Evolutionary conservation across 1,284 basidiomycete genomes (phyloP), one percentile per base, ranked within the genome.

Genomic region (Pseudozyma thailandica): DNA sequence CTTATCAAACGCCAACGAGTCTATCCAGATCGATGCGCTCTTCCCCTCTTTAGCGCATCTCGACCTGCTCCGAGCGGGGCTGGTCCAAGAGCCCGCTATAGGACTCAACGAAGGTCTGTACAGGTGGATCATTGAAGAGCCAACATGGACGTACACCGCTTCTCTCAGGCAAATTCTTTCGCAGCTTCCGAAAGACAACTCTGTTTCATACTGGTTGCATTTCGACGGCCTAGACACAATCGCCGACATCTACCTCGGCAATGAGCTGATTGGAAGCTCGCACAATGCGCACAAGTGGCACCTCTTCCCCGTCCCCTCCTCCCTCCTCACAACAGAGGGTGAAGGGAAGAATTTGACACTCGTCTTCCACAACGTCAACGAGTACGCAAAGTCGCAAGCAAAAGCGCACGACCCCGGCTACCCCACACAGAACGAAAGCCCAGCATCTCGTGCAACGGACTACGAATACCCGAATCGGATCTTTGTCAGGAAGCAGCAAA

Each of bases 211-310:
- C 1, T 78, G 88, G 25, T 83, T 89, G n/a, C 85, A 88, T 15
- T 88, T 89, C 75, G 86, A 88, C 50, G 88, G 88, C 3, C 84
- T 89, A 33, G 88, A 89, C 75, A 88, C 87, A 0, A 84, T 89
- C 47, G 87, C 87, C 9, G 88, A 87, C 50, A 87, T 89, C 50
- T 87, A 85, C 9, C 80, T 89, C 13, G 85, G 85, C 12, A 87
- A 85, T 4, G 83, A 87, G 35, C 85, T 87, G 3, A 80, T 89
- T 20, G 86, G 86, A 7, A 87, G 86, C 86, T 87, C 88, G 16
- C 85, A 86, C 73, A 88, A 89, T 72, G 85, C 88, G 69, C 89
- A 89, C 79, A 84, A 83, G 39, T 87, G 87, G 81, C 87, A 88
- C 65, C 83, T 84, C 6, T 88, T 86, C 64, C 87, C 88, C 58